Evolutionary conservation across 257 asterid genomes (phyloP), one percentile per base, ranked within the genome.

Genomic region (Salvia splendens): DNA sequence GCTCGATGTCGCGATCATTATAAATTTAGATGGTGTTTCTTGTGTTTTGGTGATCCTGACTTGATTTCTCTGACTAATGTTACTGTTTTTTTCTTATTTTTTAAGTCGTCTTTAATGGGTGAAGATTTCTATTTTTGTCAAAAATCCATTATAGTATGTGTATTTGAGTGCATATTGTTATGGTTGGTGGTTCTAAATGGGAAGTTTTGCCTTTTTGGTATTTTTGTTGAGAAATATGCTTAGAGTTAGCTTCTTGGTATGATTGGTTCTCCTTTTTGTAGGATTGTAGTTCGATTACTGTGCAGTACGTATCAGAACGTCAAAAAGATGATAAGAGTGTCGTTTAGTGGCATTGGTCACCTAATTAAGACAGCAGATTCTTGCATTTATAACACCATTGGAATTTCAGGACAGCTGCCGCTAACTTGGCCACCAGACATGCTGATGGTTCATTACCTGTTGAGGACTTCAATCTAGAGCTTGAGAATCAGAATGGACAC

Each of bases 401-500:
- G 61, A 67, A 64, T 68, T 32, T 64, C 84, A 93, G 97, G 84
- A 78, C 80, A 58, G 95, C 97, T 70, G 96, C 95, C 43, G 79
- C 89, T 65, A 77, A 88, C 10, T 75, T 93, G 83, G 87, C 96
- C 16, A 65, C 83, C 64, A 81, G 99, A 71, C 97, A 93, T 56
- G 95, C 95, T 1, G 83, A 79, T 63, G 99, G 99, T 55, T 85
- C 97, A 3, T 77, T 93, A 67, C 97, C 99, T 64, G 86, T 90
- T 54, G 99, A 85, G 67, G 86, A 90, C 82, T 93, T 90, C 85
- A 90, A 88, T 73, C 73, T 93, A 24, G 99, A 90, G 82, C 92
- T 93, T 69, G 97, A 93, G 79, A 90, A 93, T 75, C 99, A 93
- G 81, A 86, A 94, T 62, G 99, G 97, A 64, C 83, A 86, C 66